Base-by-base conservation (phyloP, 129 eudicot species). In the Chrysanthemum lavandulifolium region DNA sequence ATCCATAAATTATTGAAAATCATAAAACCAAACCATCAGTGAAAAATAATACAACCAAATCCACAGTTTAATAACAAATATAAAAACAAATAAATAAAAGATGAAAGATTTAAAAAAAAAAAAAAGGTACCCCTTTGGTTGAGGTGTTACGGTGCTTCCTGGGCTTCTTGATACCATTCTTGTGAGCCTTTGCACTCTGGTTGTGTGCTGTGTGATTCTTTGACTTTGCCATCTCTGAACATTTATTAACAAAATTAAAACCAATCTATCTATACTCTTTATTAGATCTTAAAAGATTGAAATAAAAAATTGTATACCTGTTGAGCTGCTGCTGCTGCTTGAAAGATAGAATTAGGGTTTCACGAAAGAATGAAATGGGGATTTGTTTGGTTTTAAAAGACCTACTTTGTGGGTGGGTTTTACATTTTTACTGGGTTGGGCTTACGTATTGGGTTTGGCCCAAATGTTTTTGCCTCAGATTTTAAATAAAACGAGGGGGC, bases 111-210 rank as follows among this genome's bases (percentile, higher is more conserved):
- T 0, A 14, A 3, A n/a, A 11, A 2, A 14, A 3, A n/a, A 11
- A 16, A 12, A 5, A 60, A 18, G 5, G 0, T 52, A 90, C 97
- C 80, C 97, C 97, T 73, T 84, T 85, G 89, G 97, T 90, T 74
- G 97, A 87, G 50, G 75, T 82, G 86, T 90, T 71, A 13, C 97
- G 86, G 72, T 90, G 91, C 78, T 80, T 82, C 70, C 89, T 68
- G 54, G 97, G 95, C 81, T 90, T 90, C 91, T 90, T 90, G 84
- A 90, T 90, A 5, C 97, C 97, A 52, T 90, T 90, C 79, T 71
- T 78, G 82, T 89, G 96, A 29, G 95, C 95, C 81, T 88, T 88
- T 78, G 69, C 47, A 5, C 91, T 85, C 82, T 88, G 95, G 67
- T 88, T 88, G 69, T 88, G 95, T 13, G 95, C 95, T 9, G 91